Evolutionary conservation across 208 protist genomes (phyloP).

Genomic region (Trypanosomatidae sp.): DNA sequence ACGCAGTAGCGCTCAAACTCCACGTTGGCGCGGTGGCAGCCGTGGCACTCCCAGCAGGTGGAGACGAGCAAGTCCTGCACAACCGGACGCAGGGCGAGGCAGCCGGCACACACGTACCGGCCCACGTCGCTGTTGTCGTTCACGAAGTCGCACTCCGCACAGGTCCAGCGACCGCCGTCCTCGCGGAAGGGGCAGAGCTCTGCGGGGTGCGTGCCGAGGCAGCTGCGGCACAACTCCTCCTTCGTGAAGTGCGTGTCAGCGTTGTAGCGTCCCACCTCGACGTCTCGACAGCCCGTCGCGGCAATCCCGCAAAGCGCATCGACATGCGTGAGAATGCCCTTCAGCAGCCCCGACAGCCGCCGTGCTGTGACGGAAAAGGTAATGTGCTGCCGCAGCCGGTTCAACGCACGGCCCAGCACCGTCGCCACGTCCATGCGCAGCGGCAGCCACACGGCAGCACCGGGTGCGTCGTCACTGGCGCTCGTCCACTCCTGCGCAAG

Average conservation of each 20-base stretch:
- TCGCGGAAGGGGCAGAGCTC: constrained; percentile 50
- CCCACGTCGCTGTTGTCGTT: constrained; percentile 66
- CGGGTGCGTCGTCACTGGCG: background rate
- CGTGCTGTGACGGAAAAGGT: constrained; percentile 25
- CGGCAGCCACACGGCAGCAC: constrained; percentile 9
- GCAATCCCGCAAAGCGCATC: constrained; percentile 39
- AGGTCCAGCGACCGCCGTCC: constrained; percentile 43
- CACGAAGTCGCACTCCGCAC: constrained; percentile 47
- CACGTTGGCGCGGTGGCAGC: constrained; percentile 63
- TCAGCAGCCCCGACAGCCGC: constrained; percentile 45
- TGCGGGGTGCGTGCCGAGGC: constrained; percentile 62
- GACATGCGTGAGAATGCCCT: constrained; percentile 45
- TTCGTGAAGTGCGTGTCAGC: constrained; percentile 16
- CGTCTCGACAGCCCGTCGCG: constrained; percentile 15
- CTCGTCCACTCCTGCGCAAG: constrained; percentile 22
- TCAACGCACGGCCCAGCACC: constrained; percentile 10
- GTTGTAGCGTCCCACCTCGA: constrained; percentile 12
- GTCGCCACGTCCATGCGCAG: constrained; percentile 20
- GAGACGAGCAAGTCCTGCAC: constrained; percentile 58
- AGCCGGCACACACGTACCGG: constrained; percentile 76
- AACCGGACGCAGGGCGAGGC: constrained; percentile 55
- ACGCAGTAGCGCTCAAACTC: constrained; percentile 83
- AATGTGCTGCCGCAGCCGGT: constrained; percentile 15
- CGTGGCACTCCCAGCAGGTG: constrained; percentile 66
- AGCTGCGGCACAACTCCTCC: constrained; percentile 50